Conservation (phyloP, 2,329 filamentous ascomycete species). For the Emergomyces orientalis region DNA sequence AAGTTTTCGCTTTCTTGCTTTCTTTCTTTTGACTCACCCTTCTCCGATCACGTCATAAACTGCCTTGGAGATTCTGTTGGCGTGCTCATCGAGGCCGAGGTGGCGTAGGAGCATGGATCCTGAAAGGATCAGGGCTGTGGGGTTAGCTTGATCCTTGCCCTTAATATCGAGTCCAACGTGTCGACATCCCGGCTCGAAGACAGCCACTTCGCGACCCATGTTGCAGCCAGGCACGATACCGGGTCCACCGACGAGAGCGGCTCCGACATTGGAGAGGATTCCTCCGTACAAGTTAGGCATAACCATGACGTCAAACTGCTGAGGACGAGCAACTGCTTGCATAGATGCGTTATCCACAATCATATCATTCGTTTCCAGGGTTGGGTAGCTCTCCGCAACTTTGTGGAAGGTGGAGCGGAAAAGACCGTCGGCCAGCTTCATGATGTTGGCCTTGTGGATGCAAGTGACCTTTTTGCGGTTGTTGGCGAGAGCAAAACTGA, state of each 20-base stretch:
- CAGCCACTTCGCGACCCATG: slow-evolving; percentile 96
- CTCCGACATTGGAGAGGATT: slow-evolving; percentile 97
- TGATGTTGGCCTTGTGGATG: slow-evolving; percentile 99
- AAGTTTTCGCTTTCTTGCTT: too few species aligned
- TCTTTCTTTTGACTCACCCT: slow-evolving; percentile 52
- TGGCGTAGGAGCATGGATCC: slow-evolving; percentile 96
- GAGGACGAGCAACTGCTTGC: slow-evolving; percentile 92
- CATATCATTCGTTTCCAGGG: slow-evolving; percentile 95
- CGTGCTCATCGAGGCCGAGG: slow-evolving; percentile 93
- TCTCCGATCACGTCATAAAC: slow-evolving; percentile 76
- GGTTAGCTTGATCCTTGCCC: slow-evolving; percentile 99
- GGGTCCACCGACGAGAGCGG: slow-evolving; percentile 90
- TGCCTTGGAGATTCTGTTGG: slow-evolving; percentile 87
- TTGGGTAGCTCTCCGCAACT: slow-evolving; percentile 89
- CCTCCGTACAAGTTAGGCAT: slow-evolving; percentile 99
- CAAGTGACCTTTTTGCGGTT: slow-evolving; percentile 98
- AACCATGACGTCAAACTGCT: slow-evolving; percentile 99
- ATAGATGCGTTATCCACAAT: slow-evolving; percentile 99
- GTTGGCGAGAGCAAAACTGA: slow-evolving; percentile 95
- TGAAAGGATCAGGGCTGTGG: slow-evolving; percentile 87
- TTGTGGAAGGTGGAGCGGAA: slow-evolving; percentile 97
- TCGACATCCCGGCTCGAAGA: slow-evolving; percentile 98
- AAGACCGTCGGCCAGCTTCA: slow-evolving; percentile 98
- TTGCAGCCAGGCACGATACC: slow-evolving; percentile 98
- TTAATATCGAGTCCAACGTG: slow-evolving; percentile 99